Conservation (phyloP, 306 rosid species). For the Astragalus membranaceus region DNA sequence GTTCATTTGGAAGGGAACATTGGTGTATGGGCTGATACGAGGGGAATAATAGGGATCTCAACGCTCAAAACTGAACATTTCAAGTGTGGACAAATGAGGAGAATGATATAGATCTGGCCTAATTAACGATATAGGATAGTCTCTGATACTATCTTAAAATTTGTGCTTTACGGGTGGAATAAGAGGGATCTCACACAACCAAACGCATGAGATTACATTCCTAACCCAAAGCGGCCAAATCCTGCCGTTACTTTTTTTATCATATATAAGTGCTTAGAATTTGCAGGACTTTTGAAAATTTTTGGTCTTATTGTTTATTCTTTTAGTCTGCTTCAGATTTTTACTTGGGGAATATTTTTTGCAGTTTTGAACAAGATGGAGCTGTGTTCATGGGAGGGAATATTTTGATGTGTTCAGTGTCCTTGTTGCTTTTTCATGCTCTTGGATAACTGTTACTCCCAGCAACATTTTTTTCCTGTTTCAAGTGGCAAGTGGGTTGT, state of each 20-base stretch:
- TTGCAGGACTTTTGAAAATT: background rate
- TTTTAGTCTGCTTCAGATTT: background rate
- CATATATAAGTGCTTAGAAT: background rate
- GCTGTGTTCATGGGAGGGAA: conserved; percentile 12
- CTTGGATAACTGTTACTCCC: background rate
- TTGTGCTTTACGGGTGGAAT: no score
- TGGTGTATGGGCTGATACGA: no score
- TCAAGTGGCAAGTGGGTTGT: background rate
- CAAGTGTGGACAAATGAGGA: no score
- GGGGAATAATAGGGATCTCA: no score
- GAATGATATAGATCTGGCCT: no score
- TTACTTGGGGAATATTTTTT: conserved; percentile 7
- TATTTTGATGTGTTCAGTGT: background rate
- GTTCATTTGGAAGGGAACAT: no score
- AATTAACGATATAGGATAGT: no score
- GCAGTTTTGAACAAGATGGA: conserved; percentile 19
- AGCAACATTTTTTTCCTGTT: background rate
- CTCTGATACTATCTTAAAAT: no score
- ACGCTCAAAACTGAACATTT: no score
- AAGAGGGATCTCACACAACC: no score
- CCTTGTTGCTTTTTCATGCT: conserved; percentile 8
- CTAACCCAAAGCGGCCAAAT: background rate
- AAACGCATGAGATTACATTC: background rate
- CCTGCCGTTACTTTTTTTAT: background rate
- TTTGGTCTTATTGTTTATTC: background rate